A percentile compares a stretch with the other conserved stretches of the same genome.
These are phyloP conservation scores for Ogataea nonfermentans DNA, from an alignment of 805 yeast genomes.

Conservation along the genomic window DNA sequence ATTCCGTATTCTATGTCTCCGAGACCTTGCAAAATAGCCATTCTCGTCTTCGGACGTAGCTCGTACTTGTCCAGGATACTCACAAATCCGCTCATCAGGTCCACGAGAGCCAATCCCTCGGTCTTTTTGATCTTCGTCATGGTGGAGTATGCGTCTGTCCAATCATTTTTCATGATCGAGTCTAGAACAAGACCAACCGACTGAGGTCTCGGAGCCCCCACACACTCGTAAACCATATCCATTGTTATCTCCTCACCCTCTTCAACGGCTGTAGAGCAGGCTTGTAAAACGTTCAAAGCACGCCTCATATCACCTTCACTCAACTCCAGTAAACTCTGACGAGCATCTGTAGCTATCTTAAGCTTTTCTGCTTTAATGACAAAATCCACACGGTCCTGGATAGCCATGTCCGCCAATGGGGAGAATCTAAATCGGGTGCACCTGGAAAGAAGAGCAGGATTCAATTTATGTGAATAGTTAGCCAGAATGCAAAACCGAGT, in stretches of 20 bases:
- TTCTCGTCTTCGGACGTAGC: conserved; percentile 59
- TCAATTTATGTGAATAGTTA: conserved; percentile 91
- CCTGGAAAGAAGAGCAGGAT: conserved; percentile 91
- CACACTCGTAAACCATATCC: conserved; percentile 85
- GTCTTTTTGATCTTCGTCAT: conserved; percentile 60
- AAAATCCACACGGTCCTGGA: conserved; percentile 60
- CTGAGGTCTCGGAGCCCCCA: conserved; percentile 92
- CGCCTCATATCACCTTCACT: conserved; percentile 97
- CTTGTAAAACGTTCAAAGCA: conserved; percentile 89
- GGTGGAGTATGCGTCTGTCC: conserved; percentile 74
- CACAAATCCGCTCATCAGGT: conserved; percentile 73
- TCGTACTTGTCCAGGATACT: conserved; percentile 69
- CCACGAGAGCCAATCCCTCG: conserved; percentile 89
- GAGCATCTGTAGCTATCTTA: conserved; percentile 56
- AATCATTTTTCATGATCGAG: conserved; percentile 80
- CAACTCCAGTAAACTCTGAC: conserved; percentile 61
- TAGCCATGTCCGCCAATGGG: conserved; percentile 70
- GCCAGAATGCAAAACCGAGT: conserved; percentile 96
- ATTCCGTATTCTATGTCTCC: conserved; percentile 90
- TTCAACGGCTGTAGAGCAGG: conserved; percentile 78
- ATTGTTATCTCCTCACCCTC: conserved; percentile 53
- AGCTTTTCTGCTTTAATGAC: conserved; percentile 72
- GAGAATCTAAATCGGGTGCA: conserved; percentile 94
- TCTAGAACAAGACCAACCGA: conserved; percentile 76
- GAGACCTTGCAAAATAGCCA: conserved; percentile 63